Evolutionary conservation across 2,329 filamentous ascomycete genomes (phyloP), one percentile per base, ranked within the genome.

Genomic region (Hortaea sp.): DNA sequence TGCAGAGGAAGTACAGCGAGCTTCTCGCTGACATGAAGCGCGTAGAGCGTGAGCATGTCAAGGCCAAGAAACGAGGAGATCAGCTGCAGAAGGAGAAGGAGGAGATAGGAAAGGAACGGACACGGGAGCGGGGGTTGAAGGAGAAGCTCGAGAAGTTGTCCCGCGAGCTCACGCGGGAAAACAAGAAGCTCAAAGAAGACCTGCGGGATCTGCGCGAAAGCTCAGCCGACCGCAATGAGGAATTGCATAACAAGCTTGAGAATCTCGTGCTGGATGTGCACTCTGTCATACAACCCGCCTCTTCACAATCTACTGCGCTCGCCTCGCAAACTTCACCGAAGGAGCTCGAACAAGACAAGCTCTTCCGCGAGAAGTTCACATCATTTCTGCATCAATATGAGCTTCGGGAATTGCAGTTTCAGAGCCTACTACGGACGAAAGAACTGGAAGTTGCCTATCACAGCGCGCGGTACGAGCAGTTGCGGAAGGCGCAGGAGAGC

Each of bases 131-230:
- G 13, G 85, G 83, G 1, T 79, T 97, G 63, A 95, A 94, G 66
- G 89, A 97, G 65, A 97, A 97, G 69, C 73, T 98, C 40, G 92
- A 98, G 68, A 98, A 97, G 64, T 74, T 98, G 30, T 95, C 89
- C 59, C 77, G 92, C 47, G 92, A 98, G 66, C 76, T 98, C 46
- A 92, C 94, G 50, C 85, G 90, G 59, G 92, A 98, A 63, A 98
- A 98, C 66, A 97, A 97, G 69, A 94, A 94, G 69, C 81, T 98
- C 54, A 97, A 97, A 69, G 92, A 98, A 66, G 94, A 95, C 66
- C 59, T 71, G 44, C 90, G 94, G 62, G 88, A 87, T 44, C 75
- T 95, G 29, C 85, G 90, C 58, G 88, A 90, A 54, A 85, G 79
- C 38, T 87, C 95, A 61, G 88, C 88, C 53, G 80, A 83, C 55